Conservation (phyloP, 1,284 basidiomycete species). For the Porogramme epimiltina region DNA sequence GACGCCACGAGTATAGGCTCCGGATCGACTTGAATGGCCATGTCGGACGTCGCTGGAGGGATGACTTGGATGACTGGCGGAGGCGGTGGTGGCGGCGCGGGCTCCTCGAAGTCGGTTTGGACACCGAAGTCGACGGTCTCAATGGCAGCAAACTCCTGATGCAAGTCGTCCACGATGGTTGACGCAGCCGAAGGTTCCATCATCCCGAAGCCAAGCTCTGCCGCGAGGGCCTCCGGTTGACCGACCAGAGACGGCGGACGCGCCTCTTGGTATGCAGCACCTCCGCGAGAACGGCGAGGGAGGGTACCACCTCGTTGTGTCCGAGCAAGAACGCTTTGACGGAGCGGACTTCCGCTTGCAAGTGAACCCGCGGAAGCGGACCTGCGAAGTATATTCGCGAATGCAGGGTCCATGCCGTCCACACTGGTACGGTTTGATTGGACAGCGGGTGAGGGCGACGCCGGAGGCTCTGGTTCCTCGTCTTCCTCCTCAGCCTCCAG, state of each 20-base stretch:
- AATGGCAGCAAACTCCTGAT: constrained; percentile 37
- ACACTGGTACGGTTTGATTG: constrained; percentile 64
- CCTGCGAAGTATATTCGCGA: constrained; percentile 73
- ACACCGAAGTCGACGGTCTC: constrained; percentile 64
- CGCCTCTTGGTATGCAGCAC: constrained; percentile 63
- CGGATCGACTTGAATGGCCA: constrained; percentile 49
- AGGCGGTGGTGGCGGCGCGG: constrained; percentile 29
- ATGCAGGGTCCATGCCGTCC: constrained; percentile 84
- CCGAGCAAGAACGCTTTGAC: constrained; percentile 52
- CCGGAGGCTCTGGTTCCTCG: constrained; percentile 37
- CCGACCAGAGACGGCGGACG: constrained; percentile 70
- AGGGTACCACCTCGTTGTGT: constrained; percentile 50
- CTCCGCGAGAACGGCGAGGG: constrained; percentile 57
- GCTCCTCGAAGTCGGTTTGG: constrained; percentile 56
- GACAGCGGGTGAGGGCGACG: constrained; percentile 42
- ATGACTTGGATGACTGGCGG: constrained; percentile 27
- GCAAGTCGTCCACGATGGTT: constrained; percentile 36
- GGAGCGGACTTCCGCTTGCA: constrained; percentile 54
- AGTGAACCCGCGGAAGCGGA: constrained; percentile 56
- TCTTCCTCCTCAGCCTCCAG: constrained; percentile 41
- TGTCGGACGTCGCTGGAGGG: constrained; percentile 33
- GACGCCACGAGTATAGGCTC: constrained; percentile 39
- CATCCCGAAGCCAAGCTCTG: constrained; percentile 63
- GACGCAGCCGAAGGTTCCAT: constrained; percentile 31
- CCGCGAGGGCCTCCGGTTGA: constrained; percentile 66